Percentiles rank a stretch among this genome's conserved stretches.
Conservation (phyloP, 2,329 filamentous ascomycete species). For the Ophiostoma sp. region DNA sequence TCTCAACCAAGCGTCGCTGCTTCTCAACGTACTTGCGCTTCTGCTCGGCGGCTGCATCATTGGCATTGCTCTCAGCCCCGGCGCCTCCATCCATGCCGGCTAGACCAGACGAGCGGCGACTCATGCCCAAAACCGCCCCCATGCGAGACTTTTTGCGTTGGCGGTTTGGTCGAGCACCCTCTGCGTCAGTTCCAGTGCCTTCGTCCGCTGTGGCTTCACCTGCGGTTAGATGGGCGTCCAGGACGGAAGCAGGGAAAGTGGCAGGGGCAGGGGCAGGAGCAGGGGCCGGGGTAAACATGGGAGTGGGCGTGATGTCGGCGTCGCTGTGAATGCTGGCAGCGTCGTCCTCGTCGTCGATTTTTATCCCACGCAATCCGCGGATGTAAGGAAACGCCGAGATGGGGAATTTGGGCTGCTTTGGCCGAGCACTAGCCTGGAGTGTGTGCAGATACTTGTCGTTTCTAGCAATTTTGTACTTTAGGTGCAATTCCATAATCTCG, state of each 20-base stretch:
- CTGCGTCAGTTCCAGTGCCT: constrained; percentile 64
- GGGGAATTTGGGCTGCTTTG: constrained; percentile 85
- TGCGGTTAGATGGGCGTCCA: constrained; percentile 35
- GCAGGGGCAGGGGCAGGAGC: neutral
- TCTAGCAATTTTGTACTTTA: constrained; percentile 85
- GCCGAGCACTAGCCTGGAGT: constrained; percentile 59
- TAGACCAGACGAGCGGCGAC: constrained; percentile 49
- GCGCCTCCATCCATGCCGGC: constrained; percentile 45
- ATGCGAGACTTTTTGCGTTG: constrained; percentile 49
- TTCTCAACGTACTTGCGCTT: constrained; percentile 67
- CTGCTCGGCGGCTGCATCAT: constrained; percentile 49
- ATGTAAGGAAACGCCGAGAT: constrained; percentile 85
- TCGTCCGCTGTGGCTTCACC: constrained; percentile 53
- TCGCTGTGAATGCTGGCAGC: constrained; percentile 38
- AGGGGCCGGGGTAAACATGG: neutral
- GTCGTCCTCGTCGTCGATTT: constrained; percentile 69
- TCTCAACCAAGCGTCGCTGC: constrained; percentile 79
- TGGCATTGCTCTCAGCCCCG: constrained; percentile 39
- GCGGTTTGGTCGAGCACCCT: constrained; percentile 37
- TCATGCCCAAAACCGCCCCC: constrained; percentile 46
- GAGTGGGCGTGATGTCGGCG: constrained; percentile 28
- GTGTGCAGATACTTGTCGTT: constrained; percentile 73
- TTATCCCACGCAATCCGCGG: constrained; percentile 70
- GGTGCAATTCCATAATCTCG: constrained; percentile 88
- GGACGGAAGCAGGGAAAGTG: neutral